These are phyloP conservation scores for Mallotus nudiflorus DNA, from an alignment of 345 rosid genomes.

Conservation along the genomic window DNA sequence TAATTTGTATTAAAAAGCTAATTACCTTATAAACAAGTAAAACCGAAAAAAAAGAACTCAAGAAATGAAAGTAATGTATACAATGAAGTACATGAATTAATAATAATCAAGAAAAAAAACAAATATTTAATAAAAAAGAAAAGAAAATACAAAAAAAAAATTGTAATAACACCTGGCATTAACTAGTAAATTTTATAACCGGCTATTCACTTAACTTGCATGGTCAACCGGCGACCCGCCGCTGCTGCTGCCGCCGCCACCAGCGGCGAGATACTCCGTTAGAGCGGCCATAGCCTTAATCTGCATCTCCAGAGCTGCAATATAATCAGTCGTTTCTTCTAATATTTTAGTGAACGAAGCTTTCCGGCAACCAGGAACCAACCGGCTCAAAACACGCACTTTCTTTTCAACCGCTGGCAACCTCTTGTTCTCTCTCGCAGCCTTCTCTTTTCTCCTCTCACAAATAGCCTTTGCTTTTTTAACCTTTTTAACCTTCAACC, in stretches of 20 bases:
- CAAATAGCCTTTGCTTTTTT: constrained; percentile 45
- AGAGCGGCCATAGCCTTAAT: constrained; percentile 76
- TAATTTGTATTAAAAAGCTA: no score
- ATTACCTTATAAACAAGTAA: not conserved
- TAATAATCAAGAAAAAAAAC: not conserved
- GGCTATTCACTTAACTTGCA: not conserved
- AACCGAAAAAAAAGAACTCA: not conserved
- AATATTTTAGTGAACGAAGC: constrained; percentile 52
- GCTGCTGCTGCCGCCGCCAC: not conserved
- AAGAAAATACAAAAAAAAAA: constrained; percentile 8
- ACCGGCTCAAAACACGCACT: constrained; percentile 50
- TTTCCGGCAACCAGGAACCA: constrained; percentile 91
- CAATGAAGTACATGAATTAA: constrained; percentile 41
- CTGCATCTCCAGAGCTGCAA: constrained; percentile 96
- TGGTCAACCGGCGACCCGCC: not conserved
- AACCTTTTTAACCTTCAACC: constrained; percentile 40
- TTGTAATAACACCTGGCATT: constrained; percentile 30
- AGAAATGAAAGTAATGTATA: constrained; percentile 21
- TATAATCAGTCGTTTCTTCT: constrained; percentile 81
- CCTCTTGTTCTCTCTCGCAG: constrained; percentile 23
- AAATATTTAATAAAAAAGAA: constrained; percentile 17
- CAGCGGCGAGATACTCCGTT: constrained; percentile 41
- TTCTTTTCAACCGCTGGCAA: constrained; percentile 57
- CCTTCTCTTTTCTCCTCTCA: constrained; percentile 7
- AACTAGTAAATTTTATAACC: not conserved